Conservation (phyloP, 2,329 filamentous ascomycete genomes). For the Stagonosporopsis chrysanthemi region DNA sequence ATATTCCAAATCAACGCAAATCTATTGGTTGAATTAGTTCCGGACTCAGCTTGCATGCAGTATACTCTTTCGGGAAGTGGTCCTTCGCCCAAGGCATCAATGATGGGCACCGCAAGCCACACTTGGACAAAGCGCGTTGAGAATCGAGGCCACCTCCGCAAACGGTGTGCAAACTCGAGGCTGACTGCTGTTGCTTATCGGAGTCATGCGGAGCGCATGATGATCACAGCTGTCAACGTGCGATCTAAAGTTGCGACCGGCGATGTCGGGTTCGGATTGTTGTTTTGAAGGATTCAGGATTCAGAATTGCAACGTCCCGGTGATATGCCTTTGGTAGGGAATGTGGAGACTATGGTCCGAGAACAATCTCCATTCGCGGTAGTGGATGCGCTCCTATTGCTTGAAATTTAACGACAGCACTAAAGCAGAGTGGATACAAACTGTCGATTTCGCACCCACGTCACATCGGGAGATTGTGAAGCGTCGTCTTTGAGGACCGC, state of each 20-base stretch:
- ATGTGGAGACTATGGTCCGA: constrained; percentile 2
- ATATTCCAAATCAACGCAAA: background rate
- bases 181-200: constrained; percentile 25
- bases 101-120: constrained; percentile 5
- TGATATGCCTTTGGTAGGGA: constrained; percentile 6
- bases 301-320: constrained; percentile 6
- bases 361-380: background rate
- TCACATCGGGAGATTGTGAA: constrained; percentile 1
- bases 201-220: constrained; percentile 23
- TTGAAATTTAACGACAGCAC: background rate
- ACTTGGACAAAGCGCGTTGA: constrained; percentile 2
- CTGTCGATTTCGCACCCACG: background rate
- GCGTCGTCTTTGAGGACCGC: background rate
- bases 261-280: constrained; percentile 1
- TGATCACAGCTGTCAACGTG: constrained; percentile 8
- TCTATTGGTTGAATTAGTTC: background rate
- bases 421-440: background rate
- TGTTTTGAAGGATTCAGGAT: constrained; percentile 5
- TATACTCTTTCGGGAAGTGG: constrained; percentile 1
- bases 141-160: constrained; percentile 4
- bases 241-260: background rate
- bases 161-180: constrained; percentile 27
- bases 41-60: constrained; percentile 6
- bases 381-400: background rate
- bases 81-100: background rate